phyloP scores from a whole-genome alignment of 2,329 filamentous ascomycete species.

The Aspergillus sp. region DNA sequence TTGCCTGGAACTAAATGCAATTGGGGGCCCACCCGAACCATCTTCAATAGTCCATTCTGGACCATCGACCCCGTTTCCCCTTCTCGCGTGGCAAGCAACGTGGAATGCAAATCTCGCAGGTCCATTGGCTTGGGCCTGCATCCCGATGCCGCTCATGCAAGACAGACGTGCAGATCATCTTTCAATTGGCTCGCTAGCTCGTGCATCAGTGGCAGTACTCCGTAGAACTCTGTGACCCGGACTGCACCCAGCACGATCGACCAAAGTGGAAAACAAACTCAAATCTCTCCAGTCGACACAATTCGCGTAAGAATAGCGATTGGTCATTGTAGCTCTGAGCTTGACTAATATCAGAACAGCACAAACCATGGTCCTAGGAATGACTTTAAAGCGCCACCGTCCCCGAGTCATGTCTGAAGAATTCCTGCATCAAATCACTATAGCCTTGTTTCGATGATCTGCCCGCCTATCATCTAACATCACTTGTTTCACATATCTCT shows the following conservation, averaged over 20 bases:
- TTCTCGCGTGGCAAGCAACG: constrained; percentile 11
- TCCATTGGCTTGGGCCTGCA: not conserved
- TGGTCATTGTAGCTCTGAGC: not conserved
- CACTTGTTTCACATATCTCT: not conserved
- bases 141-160: constrained; percentile 10
- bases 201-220: not conserved
- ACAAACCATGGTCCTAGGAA: not conserved
- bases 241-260: not conserved
- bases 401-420: not conserved
- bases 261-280: constrained; percentile 12
- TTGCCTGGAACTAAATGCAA: constrained; percentile 3
- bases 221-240: not conserved
- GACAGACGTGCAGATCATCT: constrained; percentile 9
- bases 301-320: not conserved
- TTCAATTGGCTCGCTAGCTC: constrained; percentile 4
- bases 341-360: not conserved
- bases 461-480: not conserved
- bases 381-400: not conserved
- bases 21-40: constrained; percentile 1
- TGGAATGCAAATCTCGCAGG: not conserved
- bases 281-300: not conserved
- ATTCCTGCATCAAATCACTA: not conserved
- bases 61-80: not conserved
- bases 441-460: not conserved
- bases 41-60: constrained; percentile 9